A percentile compares a stretch with the other conserved stretches of the same genome.
Evolutionary conservation across 2,329 filamentous ascomycete species (phyloP).

Genomic region (Lasiodiplodia sp.): DNA sequence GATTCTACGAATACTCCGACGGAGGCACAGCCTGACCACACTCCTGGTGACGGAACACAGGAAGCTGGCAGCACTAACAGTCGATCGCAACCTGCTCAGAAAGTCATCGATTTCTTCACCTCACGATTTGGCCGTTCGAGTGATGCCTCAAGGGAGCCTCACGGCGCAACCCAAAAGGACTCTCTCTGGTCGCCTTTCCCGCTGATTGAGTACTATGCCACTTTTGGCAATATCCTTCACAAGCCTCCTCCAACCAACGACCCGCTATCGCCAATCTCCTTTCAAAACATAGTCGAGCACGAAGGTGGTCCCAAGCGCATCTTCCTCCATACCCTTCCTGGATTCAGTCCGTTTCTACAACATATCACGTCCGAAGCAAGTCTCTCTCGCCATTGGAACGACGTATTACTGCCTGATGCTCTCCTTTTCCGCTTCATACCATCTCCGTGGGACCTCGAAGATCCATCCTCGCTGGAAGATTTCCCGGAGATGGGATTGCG

Average conservation of each 20-base stretch:
- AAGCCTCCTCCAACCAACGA: not conserved
- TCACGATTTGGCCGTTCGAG: no score
- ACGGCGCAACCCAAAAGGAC: not conserved
- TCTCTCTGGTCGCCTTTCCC: not conserved
- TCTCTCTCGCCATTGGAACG: not conserved
- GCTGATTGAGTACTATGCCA: conserved; percentile 12
- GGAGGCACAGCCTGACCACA: not conserved
- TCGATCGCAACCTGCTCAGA: not conserved
- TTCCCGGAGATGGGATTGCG: conserved; percentile 40
- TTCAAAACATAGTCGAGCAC: not conserved
- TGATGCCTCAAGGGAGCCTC: not conserved
- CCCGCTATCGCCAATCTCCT: conserved; percentile 2
- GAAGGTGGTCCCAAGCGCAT: not conserved
- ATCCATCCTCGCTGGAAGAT: conserved; percentile 18
- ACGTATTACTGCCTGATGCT: not conserved
- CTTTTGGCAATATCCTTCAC: conserved; percentile 19
- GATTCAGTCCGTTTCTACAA: conserved; percentile 15
- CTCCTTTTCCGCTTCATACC: conserved; percentile 25
- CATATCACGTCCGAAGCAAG: not conserved
- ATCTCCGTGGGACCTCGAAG: conserved; percentile 20
- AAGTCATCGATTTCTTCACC: not conserved
- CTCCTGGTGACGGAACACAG: not conserved
- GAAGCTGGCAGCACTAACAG: not conserved
- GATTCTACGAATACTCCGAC: no score
- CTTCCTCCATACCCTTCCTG: conserved; percentile 19